A percentile compares a stretch with the other conserved stretches of the same genome.
Conservation (phyloP, 208 protist species). For the Willaertia magna region DNA sequence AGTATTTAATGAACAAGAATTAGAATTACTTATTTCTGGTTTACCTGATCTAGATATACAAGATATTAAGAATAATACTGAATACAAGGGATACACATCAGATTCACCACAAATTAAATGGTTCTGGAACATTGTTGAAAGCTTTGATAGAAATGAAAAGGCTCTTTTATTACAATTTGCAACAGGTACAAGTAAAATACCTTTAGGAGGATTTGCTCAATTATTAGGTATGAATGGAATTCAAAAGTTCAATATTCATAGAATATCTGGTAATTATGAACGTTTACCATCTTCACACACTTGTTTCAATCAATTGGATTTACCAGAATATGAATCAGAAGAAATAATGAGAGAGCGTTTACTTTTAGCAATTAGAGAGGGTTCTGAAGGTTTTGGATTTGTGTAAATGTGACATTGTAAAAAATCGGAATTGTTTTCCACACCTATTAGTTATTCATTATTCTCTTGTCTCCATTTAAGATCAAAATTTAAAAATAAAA, state of each 20-base stretch:
- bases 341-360: slow-evolving; percentile 34
- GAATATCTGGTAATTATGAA: slow-evolving; percentile 7
- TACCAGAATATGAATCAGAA: slow-evolving; percentile 33
- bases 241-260: background rate
- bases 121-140: slow-evolving; percentile 43
- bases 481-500: too few relatives aligned
- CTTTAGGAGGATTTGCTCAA: slow-evolving; percentile 21
- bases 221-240: slow-evolving; percentile 30
- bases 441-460: too few relatives aligned
- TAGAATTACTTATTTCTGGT: slow-evolving; percentile 56
- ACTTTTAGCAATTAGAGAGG: slow-evolving; percentile 34
- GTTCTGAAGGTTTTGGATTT: slow-evolving; percentile 22
- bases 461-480: too few relatives aligned
- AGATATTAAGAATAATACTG: slow-evolving; percentile 42
- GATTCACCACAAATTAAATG: slow-evolving; percentile 20
- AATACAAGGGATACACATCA: slow-evolving; percentile 43
- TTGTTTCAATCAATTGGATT: slow-evolving; percentile 46
- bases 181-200: slow-evolving; percentile 29
- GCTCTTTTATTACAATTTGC: slow-evolving; percentile 39
- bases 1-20: slow-evolving; percentile 42
- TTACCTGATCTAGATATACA: slow-evolving; percentile 45
- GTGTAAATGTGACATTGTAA: too few relatives aligned
- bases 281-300: slow-evolving; percentile 42
- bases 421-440: too few relatives aligned
- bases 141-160: slow-evolving; percentile 32